Evolutionary conservation across 257 asterid genomes (phyloP).

Genomic region (Mentha longifolia): DNA sequence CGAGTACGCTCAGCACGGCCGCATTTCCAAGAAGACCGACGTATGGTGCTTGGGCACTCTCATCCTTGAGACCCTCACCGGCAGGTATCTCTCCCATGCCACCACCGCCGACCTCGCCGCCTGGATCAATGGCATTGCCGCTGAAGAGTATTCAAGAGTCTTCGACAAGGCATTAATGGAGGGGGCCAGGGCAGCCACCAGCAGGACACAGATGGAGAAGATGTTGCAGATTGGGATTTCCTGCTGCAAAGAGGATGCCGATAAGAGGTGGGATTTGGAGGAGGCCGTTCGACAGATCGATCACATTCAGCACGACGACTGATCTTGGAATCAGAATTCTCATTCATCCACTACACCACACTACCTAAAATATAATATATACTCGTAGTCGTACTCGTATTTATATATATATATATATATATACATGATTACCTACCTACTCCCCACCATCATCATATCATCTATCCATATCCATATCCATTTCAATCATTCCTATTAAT

Average conservation of each 20-base stretch:
- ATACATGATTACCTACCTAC: no score
- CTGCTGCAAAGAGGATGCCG: conserved; percentile 68
- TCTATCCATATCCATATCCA: background rate
- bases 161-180: conserved; percentile 63
- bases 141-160: conserved; percentile 23
- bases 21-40: conserved; percentile 67
- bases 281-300: conserved; percentile 61
- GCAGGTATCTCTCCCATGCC: conserved; percentile 55
- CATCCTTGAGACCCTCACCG: conserved; percentile 64
- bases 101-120: conserved; percentile 42
- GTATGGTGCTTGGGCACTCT: conserved; percentile 88
- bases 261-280: conserved; percentile 69
- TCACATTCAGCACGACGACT: conserved; percentile 43
- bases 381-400: no score
- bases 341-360: no score
- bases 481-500: background rate
- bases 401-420: no score
- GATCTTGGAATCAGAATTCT: background rate
- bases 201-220: conserved; percentile 45
- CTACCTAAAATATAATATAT: no score
- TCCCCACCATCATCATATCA: background rate
- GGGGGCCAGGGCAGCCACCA: background rate
- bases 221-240: conserved; percentile 62
- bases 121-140: conserved; percentile 56
- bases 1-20: conserved; percentile 50